A percentile compares a stretch with the other conserved stretches of the same genome.
phyloP scores from a whole-genome alignment of 1,139 yeast species.

The Yamadazyma dushanensis region DNA sequence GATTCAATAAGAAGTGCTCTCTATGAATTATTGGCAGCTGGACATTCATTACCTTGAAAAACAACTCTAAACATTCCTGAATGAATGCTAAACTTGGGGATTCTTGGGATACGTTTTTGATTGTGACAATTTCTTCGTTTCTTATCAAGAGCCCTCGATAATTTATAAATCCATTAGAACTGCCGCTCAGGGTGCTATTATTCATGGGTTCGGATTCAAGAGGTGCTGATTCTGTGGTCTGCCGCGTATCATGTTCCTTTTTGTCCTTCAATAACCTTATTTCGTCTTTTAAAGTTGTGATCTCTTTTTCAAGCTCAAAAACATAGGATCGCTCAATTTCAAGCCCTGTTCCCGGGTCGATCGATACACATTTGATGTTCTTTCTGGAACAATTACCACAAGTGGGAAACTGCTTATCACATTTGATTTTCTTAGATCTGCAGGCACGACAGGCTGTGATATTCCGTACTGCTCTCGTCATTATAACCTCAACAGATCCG shows the following conservation, averaged over 20 bases:
- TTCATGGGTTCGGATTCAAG: neutral
- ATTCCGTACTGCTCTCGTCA: slow-evolving; percentile 1
- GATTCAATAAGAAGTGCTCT: slow-evolving; percentile 61
- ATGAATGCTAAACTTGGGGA: slow-evolving; percentile 73
- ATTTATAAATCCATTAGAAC: slow-evolving; percentile 5
- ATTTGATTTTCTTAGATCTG: slow-evolving; percentile 13
- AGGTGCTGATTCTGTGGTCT: neutral
- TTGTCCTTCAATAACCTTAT: slow-evolving; percentile 11
- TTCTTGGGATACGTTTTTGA: too few species aligned
- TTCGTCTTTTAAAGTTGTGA: slow-evolving; percentile 14
- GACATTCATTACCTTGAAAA: slow-evolving; percentile 73
- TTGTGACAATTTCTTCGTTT: slow-evolving; percentile 6
- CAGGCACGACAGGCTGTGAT: slow-evolving; percentile 13
- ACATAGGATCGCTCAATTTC: slow-evolving; percentile 81
- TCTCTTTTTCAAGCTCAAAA: slow-evolving; percentile 43
- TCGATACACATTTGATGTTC: slow-evolving; percentile 69
- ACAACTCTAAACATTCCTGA: slow-evolving; percentile 58
- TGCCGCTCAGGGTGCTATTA: slow-evolving; percentile 6
- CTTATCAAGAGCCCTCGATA: slow-evolving; percentile 9
- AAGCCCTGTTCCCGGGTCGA: slow-evolving; percentile 84
- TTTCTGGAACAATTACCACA: slow-evolving; percentile 78
- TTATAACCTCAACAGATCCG: neutral
- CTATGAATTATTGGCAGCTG: slow-evolving; percentile 81
- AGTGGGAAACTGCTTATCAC: slow-evolving; percentile 33
- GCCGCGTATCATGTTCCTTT: too few species aligned